phyloP scores from a whole-genome alignment of 257 asterid species.

The Solanum pimpinellifolium region DNA sequence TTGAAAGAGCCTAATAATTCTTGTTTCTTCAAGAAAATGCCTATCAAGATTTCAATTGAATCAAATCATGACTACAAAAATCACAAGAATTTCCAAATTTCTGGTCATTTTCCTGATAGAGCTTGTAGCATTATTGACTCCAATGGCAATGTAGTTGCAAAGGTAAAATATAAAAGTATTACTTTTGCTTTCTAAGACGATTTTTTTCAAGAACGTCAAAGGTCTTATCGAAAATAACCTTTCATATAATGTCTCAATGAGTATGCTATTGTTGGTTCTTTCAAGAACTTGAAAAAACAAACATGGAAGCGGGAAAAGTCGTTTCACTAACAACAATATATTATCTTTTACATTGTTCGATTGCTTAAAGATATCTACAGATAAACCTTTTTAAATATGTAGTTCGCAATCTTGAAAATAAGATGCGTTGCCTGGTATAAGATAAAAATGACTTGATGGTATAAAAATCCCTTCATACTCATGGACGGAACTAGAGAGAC shows the following conservation, averaged over 20 bases:
- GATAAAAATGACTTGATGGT: background rate
- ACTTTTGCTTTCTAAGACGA: background rate
- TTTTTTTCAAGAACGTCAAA: background rate
- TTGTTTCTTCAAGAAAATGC: constrained; percentile 29
- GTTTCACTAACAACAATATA: background rate
- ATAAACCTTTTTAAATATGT: too few species aligned
- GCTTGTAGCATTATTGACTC: constrained; percentile 51
- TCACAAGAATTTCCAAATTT: constrained; percentile 33
- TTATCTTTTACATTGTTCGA: background rate
- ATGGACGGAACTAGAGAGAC: background rate
- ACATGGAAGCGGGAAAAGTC: background rate
- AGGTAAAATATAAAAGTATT: constrained; percentile 15
- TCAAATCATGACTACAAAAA: constrained; percentile 16
- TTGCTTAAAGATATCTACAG: background rate
- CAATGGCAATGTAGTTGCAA: constrained; percentile 46
- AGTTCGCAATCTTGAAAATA: too few species aligned
- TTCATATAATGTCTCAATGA: background rate
- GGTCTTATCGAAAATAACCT: background rate
- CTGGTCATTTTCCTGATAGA: constrained; percentile 47
- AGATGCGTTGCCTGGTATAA: too few species aligned
- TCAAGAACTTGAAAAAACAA: background rate
- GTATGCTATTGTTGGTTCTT: background rate
- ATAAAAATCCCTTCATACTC: background rate
- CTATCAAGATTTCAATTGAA: constrained; percentile 37
- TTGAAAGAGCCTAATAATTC: constrained; percentile 43